phyloP scores from a whole-genome alignment of 768 basidiomycete genomes.

The Russula foetens region DNA sequence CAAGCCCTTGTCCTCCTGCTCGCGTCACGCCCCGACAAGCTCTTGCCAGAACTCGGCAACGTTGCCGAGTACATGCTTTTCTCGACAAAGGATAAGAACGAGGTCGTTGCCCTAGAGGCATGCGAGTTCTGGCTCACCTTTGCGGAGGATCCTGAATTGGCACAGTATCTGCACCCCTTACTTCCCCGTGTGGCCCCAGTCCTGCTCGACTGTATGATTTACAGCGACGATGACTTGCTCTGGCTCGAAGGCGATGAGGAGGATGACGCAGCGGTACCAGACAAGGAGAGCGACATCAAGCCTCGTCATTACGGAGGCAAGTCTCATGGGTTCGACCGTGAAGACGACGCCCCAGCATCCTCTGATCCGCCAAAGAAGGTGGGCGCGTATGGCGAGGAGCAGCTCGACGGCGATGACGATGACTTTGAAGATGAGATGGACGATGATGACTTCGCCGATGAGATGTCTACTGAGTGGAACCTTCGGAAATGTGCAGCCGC shows the following conservation, averaged over 20 bases:
- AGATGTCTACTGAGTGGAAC: constrained; percentile 98
- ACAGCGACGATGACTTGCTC: constrained; percentile 91
- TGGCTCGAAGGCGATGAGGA: constrained; percentile 91
- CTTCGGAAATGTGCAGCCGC: constrained; percentile 96
- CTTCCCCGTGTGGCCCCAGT: constrained; percentile 90
- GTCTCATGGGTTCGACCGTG: constrained; percentile 77
- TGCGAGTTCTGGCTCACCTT: constrained; percentile 99
- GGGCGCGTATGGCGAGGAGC: constrained; percentile 76
- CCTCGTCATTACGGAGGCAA: constrained; percentile 88
- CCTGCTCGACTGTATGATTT: constrained; percentile 95
- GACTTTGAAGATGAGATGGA: constrained; percentile 67
- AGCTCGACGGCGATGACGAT: constrained; percentile 77
- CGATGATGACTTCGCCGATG: constrained; percentile 91
- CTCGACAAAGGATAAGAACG: constrained; percentile 95
- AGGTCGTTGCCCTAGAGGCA: constrained; percentile 93
- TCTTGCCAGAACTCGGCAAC: constrained; percentile 91
- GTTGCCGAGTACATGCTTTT: constrained; percentile 99
- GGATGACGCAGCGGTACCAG: constrained; percentile 77
- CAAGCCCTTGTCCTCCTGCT: constrained; percentile 91
- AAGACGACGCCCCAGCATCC: constrained; percentile 28
- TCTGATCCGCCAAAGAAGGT: constrained; percentile 25
- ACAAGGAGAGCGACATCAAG: constrained; percentile 94
- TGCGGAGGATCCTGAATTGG: constrained; percentile 88
- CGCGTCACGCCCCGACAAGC: constrained; percentile 88
- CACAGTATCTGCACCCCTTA: constrained; percentile 75